Conservation (phyloP, 1,284 basidiomycete species). For the Peniophora sp. region DNA sequence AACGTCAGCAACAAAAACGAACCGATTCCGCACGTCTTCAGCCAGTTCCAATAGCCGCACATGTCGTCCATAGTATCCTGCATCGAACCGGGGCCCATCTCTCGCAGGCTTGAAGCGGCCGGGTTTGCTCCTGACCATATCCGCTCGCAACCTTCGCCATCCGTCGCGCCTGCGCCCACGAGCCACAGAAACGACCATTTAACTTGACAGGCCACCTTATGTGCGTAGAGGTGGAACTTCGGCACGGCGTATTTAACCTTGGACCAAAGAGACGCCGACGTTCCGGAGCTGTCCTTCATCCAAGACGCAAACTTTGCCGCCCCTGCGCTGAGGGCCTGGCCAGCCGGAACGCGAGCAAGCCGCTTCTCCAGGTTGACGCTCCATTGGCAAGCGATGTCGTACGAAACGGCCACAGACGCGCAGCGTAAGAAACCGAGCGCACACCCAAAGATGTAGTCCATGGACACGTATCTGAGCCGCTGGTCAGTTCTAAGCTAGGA, state of each 20-base stretch:
- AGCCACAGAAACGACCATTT: slow-evolving; percentile 14
- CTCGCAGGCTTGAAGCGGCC: slow-evolving; percentile 5
- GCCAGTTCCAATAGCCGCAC: slow-evolving; percentile 12
- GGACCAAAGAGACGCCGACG: not conserved
- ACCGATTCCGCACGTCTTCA: slow-evolving; percentile 6
- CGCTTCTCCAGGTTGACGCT: slow-evolving; percentile 6
- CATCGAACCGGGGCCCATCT: slow-evolving; percentile 10
- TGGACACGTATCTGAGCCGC: slow-evolving; percentile 23
- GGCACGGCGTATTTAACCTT: slow-evolving; percentile 12
- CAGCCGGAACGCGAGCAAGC: slow-evolving; percentile 4
- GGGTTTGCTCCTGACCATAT: slow-evolving; percentile 13
- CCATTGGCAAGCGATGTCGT: slow-evolving; percentile 9
- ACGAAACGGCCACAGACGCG: slow-evolving; percentile 15
- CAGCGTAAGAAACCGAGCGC: slow-evolving; percentile 10
- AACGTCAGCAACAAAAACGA: too few species aligned
- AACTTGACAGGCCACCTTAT: slow-evolving; percentile 9
- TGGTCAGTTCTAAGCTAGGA: too few species aligned
- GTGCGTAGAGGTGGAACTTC: slow-evolving; percentile 14
- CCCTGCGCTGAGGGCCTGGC: not conserved
- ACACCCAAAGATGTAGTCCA: slow-evolving; percentile 26
- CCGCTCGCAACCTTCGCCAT: slow-evolving; percentile 15
- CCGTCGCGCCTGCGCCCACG: slow-evolving; percentile 7
- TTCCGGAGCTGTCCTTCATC: slow-evolving; percentile 1
- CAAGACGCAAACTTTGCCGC: not conserved
- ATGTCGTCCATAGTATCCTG: slow-evolving; percentile 11